phyloP scores from a whole-genome alignment of 768 basidiomycete species.

The Suillus alpinus region DNA sequence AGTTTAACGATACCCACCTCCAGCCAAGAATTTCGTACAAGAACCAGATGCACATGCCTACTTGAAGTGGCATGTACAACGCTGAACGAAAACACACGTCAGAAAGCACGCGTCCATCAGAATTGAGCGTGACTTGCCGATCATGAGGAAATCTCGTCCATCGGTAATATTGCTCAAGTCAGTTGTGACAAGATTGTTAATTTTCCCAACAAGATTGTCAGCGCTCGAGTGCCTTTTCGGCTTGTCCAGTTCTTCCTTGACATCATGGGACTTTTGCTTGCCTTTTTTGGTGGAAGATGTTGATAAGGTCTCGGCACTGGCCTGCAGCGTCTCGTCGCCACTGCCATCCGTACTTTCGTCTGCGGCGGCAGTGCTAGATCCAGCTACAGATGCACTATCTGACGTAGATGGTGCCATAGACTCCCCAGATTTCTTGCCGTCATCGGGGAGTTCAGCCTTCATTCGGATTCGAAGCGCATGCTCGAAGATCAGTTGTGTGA shows the following conservation, averaged over 20 bases:
- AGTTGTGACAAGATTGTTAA: conserved; percentile 74
- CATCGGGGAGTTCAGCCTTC: conserved; percentile 16
- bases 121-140: neutral
- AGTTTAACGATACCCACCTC: conserved; percentile 19
- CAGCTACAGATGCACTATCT: conserved; percentile 11
- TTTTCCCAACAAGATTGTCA: conserved; percentile 63
- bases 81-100: neutral
- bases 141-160: conserved; percentile 16
- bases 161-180: conserved; percentile 16
- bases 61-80: conserved; percentile 11
- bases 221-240: conserved; percentile 17
- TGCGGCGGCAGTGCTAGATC: conserved; percentile 10
- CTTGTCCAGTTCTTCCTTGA: neutral
- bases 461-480: conserved; percentile 58
- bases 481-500: conserved; percentile 53
- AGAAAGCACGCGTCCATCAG: neutral
- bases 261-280: conserved; percentile 5
- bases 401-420: conserved; percentile 7
- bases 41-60: conserved; percentile 36
- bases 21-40: conserved; percentile 48
- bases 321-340: conserved; percentile 2
- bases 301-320: neutral
- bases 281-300: conserved; percentile 1
- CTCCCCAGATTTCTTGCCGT: neutral
- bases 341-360: conserved; percentile 8